Evolutionary conservation across 805 yeast species (phyloP).

Genomic region (Starmerella floricola): DNA sequence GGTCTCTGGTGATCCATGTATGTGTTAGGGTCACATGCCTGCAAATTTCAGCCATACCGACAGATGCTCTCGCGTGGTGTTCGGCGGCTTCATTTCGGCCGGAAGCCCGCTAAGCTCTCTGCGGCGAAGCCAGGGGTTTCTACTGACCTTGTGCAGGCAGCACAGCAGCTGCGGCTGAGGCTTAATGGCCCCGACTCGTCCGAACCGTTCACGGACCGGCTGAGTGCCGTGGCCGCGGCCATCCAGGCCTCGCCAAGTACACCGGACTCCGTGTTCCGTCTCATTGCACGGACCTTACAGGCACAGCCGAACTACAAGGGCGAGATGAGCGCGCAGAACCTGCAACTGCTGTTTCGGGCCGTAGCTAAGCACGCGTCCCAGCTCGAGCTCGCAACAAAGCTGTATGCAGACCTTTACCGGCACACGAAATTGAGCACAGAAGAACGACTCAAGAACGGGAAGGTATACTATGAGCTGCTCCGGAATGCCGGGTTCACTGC

Average conservation of each 20-base stretch:
- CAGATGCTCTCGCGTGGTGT: neutral
- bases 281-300: constrained; percentile 17
- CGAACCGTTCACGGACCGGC: neutral
- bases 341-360: constrained; percentile 18
- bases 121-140: neutral
- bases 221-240: constrained; percentile 12
- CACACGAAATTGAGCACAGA: constrained; percentile 6
- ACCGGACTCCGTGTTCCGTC: constrained; percentile 16
- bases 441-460: constrained; percentile 20
- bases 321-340: constrained; percentile 4
- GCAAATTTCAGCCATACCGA: neutral
- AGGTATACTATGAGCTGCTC: constrained; percentile 19
- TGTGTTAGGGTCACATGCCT: neutral
- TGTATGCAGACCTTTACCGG: constrained; percentile 21
- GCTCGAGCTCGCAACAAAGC: constrained; percentile 18
- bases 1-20: no score
- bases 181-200: neutral
- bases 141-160: constrained; percentile 11
- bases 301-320: constrained; percentile 4
- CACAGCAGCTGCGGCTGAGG: constrained; percentile 14
- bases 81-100: constrained; percentile 7
- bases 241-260: constrained; percentile 3
- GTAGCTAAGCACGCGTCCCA: constrained; percentile 6
- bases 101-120: neutral
- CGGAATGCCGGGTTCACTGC: constrained; percentile 13